Evolutionary conservation across 2,329 filamentous ascomycete species (phyloP).

Genomic region (Venturia carpophila): DNA sequence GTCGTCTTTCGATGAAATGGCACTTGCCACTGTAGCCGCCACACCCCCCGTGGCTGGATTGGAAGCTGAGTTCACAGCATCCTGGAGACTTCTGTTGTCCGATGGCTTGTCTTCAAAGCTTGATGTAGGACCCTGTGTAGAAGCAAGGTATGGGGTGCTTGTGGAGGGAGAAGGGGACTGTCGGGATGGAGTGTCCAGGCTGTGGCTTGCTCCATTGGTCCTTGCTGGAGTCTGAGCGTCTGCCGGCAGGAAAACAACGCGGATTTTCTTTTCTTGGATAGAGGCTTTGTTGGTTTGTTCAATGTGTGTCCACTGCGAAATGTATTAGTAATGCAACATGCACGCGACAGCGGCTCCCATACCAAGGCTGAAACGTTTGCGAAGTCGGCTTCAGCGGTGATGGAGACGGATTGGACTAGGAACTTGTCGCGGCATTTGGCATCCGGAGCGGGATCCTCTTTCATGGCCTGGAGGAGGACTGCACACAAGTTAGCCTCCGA

Average conservation of each 20-base stretch:
- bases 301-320: constrained; percentile 61
- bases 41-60: constrained; percentile 3
- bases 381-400: constrained; percentile 77
- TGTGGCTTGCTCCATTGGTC: constrained; percentile 29
- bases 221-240: constrained; percentile 26
- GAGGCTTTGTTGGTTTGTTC: constrained; percentile 66
- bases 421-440: constrained; percentile 96
- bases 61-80: constrained; percentile 25
- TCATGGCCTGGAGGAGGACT: constrained; percentile 98
- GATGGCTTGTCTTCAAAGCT: constrained; percentile 34
- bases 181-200: constrained; percentile 34
- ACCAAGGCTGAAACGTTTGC: constrained; percentile 74
- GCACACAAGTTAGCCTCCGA: constrained; percentile 20
- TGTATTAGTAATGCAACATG: constrained; percentile 18
- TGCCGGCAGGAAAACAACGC: constrained; percentile 72
- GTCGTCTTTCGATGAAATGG: constrained; percentile 49
- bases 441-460: constrained; percentile 78
- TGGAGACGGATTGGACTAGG: constrained; percentile 82
- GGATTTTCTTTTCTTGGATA: constrained; percentile 91
- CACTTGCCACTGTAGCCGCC: constrained; percentile 19
- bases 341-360: constrained; percentile 30
- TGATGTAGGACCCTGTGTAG: constrained; percentile 34
- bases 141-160: constrained; percentile 25
- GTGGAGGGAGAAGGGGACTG: constrained; percentile 16
- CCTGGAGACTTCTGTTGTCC: constrained; percentile 25